Evolutionary conservation across 805 yeast species (phyloP).

Genomic region (Kodamaea hsintzibuensis): DNA sequence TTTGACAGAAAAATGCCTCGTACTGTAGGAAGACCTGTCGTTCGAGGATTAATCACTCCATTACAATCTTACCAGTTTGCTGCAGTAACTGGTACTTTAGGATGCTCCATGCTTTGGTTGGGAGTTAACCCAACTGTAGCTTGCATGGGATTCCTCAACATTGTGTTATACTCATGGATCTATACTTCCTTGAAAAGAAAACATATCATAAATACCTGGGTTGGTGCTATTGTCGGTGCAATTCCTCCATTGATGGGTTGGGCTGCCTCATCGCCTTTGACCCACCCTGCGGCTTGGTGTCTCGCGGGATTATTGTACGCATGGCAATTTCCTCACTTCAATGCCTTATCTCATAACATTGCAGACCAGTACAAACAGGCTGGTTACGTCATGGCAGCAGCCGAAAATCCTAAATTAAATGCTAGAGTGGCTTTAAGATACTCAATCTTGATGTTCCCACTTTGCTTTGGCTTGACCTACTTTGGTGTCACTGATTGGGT

Average conservation of each 20-base stretch:
- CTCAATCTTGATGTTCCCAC: conserved; percentile 89
- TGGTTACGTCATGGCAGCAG: conserved; percentile 97
- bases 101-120: conserved; percentile 62
- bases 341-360: conserved; percentile 84
- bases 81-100: conserved; percentile 65
- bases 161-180: conserved; percentile 81
- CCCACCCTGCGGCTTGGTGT: conserved; percentile 94
- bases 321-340: conserved; percentile 99
- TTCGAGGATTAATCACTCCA: conserved; percentile 74
- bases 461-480: conserved; percentile 80
- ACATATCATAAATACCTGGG: conserved; percentile 92
- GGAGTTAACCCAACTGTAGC: conserved; percentile 92
- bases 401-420: conserved; percentile 85
- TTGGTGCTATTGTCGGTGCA: conserved; percentile 98
- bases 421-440: conserved; percentile 93
- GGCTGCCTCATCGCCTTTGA: conserved; percentile 79
- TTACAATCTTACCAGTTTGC: conserved; percentile 82
- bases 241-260: conserved; percentile 99
- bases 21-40: conserved; percentile 88
- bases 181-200: conserved; percentile 88
- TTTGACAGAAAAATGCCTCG: conserved; percentile 86
- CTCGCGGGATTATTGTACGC: conserved; percentile 87
- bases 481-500: conserved; percentile 80
- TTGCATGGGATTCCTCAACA: conserved; percentile 73
- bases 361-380: conserved; percentile 87